These are phyloP conservation scores for Trametes cingulata DNA, from an alignment of 768 basidiomycete genomes.

Conservation along the genomic window DNA sequence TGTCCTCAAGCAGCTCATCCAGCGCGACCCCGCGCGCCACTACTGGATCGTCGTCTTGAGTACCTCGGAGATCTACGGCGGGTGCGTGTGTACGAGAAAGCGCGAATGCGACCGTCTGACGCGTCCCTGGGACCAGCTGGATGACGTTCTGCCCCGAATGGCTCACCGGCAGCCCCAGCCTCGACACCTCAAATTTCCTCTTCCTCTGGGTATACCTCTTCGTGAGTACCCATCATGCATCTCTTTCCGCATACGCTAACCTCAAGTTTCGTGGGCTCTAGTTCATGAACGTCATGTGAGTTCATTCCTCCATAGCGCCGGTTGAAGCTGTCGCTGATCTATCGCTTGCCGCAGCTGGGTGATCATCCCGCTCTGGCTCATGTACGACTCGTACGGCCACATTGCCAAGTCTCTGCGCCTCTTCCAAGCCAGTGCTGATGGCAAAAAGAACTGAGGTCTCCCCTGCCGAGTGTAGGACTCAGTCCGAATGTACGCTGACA, in stretches of 20 bases:
- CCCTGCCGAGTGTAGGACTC: too few species aligned
- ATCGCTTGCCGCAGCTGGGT: conserved; percentile 62
- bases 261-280: conserved; percentile 29
- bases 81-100: conserved; percentile 37
- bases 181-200: conserved; percentile 69
- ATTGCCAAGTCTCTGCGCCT: conserved; percentile 62
- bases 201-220: conserved; percentile 81
- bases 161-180: conserved; percentile 71
- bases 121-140: conserved; percentile 43
- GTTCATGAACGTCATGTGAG: conserved; percentile 84
- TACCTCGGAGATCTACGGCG: conserved; percentile 78
- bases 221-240: conserved; percentile 46
- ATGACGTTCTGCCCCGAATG: conserved; percentile 92
- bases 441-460: conserved; percentile 24
- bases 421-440: conserved; percentile 20
- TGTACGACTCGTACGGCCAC: conserved; percentile 75
- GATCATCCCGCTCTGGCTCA: conserved; percentile 68
- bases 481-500: too few species aligned
- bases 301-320: conserved; percentile 5
- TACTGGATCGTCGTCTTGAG: conserved; percentile 81
- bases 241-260: background rate
- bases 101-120: background rate
- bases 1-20: conserved; percentile 64
- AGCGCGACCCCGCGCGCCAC: conserved; percentile 63
- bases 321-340: conserved; percentile 7